These are phyloP conservation scores for Borovskyia barvae DNA, from an alignment of 208 protist genomes.

Conservation along the genomic window DNA sequence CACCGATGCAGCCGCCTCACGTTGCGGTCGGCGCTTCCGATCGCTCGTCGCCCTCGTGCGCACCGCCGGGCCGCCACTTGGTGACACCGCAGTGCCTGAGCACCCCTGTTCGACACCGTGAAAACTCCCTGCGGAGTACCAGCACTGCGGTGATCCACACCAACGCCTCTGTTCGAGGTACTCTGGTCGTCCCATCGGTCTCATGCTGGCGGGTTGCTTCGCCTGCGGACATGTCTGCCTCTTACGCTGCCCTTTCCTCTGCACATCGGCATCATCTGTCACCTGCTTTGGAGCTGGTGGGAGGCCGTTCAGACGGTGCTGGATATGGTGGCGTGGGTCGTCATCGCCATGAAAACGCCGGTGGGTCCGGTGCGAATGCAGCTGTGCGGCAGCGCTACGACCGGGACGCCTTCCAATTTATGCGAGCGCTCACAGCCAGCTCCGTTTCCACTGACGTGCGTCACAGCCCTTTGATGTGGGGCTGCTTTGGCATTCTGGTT, in stretches of 20 bases:
- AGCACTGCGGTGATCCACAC: too few relatives aligned
- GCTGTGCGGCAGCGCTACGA: background rate
- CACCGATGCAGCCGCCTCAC: too few relatives aligned
- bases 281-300: too few relatives aligned
- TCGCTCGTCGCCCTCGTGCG: background rate
- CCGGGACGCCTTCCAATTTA: slow-evolving; percentile 19
- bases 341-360: background rate
- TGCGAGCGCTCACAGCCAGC: slow-evolving; percentile 20
- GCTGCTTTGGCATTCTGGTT: slow-evolving; percentile 25
- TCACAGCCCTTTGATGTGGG: slow-evolving; percentile 17
- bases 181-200: too few relatives aligned
- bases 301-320: too few relatives aligned
- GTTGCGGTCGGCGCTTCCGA: background rate
- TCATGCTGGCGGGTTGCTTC: too few relatives aligned
- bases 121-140: slow-evolving; percentile 16
- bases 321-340: background rate
- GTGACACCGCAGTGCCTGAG: slow-evolving; percentile 1
- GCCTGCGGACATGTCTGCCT: too few relatives aligned
- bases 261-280: too few relatives aligned
- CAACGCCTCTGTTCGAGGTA: too few relatives aligned
- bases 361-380: background rate
- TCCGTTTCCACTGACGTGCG: slow-evolving; percentile 10
- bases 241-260: too few relatives aligned
- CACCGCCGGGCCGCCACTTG: background rate
- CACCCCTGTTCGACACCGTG: slow-evolving; percentile 20